phyloP scores from a whole-genome alignment of 495 filamentous ascomycete species.

The Aspergillus bridgeri region DNA sequence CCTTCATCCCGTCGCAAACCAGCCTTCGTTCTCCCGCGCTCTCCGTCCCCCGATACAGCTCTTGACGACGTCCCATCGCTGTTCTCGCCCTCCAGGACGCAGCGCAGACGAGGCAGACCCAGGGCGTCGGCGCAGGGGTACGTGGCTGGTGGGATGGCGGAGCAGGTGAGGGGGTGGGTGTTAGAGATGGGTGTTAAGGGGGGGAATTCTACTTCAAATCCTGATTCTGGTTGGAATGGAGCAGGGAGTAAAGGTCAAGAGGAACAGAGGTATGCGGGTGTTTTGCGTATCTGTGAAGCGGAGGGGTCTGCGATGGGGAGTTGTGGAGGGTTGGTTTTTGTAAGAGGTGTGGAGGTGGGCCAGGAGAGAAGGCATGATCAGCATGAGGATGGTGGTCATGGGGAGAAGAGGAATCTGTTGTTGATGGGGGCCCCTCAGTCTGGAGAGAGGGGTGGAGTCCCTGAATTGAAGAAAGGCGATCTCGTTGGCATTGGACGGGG shows the following conservation, averaged over 20 bases:
- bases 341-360: slow-evolving; percentile 15
- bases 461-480: slow-evolving; percentile 20
- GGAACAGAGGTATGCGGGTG: slow-evolving; percentile 19
- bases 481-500: slow-evolving; percentile 32
- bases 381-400: background rate
- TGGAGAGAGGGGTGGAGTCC: background rate
- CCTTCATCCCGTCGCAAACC: slow-evolving; percentile 29
- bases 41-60: slow-evolving; percentile 34
- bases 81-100: slow-evolving; percentile 39
- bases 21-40: slow-evolving; percentile 38
- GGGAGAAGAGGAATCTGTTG: slow-evolving; percentile 20
- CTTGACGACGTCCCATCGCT: slow-evolving; percentile 27
- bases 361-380: too few relatives aligned
- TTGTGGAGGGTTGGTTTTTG: slow-evolving; percentile 31
- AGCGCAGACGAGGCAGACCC: slow-evolving; percentile 30
- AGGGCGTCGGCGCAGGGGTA: slow-evolving; percentile 25
- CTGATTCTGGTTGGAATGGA: slow-evolving; percentile 3
- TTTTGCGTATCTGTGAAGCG: slow-evolving; percentile 19
- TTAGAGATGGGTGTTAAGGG: slow-evolving; percentile 39
- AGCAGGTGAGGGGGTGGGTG: slow-evolving; percentile 42
- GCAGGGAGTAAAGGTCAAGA: background rate
- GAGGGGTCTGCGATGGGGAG: slow-evolving; percentile 22
- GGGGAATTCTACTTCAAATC: too few relatives aligned
- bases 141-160: slow-evolving; percentile 41
- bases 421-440: slow-evolving; percentile 30